These are phyloP conservation scores for Lactifluus pinguis DNA, from an alignment of 768 basidiomycete species.

Conservation along the genomic window DNA sequence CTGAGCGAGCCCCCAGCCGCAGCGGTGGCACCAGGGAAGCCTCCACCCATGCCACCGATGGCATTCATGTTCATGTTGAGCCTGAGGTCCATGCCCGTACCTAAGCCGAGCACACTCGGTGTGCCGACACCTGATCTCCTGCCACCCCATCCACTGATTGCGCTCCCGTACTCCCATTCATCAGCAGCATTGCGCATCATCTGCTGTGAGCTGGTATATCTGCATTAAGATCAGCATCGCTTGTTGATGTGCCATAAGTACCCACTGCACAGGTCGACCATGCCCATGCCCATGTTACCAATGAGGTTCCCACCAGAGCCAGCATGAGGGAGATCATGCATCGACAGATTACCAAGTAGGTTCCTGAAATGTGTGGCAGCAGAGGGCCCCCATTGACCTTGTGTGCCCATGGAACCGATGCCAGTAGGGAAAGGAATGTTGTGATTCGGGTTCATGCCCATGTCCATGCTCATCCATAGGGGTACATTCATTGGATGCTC, in stretches of 20 bases:
- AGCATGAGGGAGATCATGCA: slow-evolving; percentile 42
- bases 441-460: slow-evolving; percentile 15
- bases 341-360: slow-evolving; percentile 26
- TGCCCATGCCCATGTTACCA: background rate
- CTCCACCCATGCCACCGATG: slow-evolving; percentile 14
- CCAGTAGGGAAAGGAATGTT: slow-evolving; percentile 17
- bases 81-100: slow-evolving; percentile 22
- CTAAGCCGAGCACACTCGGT: slow-evolving; percentile 29
- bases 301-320: background rate
- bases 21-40: no score
- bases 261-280: slow-evolving; percentile 17
- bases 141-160: slow-evolving; percentile 27
- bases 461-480: slow-evolving; percentile 31
- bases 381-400: slow-evolving; percentile 27
- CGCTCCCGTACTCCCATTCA: slow-evolving; percentile 81
- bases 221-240: slow-evolving; percentile 84
- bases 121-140: slow-evolving; percentile 22
- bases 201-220: slow-evolving; percentile 84
- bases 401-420: slow-evolving; percentile 15
- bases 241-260: slow-evolving; percentile 70
- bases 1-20: background rate
- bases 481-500: slow-evolving; percentile 17
- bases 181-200: slow-evolving; percentile 81
- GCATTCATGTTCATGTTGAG: slow-evolving; percentile 20
- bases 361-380: slow-evolving; percentile 20